These are phyloP conservation scores for Quercus agrifolia DNA, from an alignment of 306 rosid species.

Conservation along the genomic window DNA sequence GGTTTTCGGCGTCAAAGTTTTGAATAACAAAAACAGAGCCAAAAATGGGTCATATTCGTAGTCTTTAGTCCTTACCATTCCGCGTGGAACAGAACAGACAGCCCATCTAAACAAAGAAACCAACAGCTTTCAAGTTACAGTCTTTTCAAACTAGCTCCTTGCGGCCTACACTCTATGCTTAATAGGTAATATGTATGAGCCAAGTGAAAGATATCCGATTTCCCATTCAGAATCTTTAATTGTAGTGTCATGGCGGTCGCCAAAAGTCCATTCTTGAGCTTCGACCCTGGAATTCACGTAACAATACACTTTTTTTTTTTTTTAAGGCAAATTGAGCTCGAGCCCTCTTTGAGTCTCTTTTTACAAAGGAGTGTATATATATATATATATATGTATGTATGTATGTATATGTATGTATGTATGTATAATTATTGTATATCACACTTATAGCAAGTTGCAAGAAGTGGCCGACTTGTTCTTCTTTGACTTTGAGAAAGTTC, in stretches of 20 bases:
- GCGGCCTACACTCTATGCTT: background rate
- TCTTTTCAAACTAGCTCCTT: background rate
- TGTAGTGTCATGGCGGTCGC: background rate
- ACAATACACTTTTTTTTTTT: background rate
- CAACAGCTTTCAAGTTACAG: background rate
- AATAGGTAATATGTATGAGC: background rate
- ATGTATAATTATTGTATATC: no score
- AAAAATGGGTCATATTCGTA: no score
- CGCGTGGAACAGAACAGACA: background rate
- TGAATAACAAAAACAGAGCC: background rate
- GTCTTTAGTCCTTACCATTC: background rate
- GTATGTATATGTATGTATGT: no score
- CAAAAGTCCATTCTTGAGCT: background rate
- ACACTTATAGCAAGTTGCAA: background rate
- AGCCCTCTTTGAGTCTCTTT: no score
- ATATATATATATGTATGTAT: no score
- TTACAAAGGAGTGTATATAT: no score
- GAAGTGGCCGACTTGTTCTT: background rate
- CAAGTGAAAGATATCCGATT: no score
- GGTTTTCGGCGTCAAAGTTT: slow-evolving; percentile 8
- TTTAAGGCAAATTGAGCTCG: background rate
- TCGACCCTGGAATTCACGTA: background rate
- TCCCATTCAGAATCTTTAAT: background rate
- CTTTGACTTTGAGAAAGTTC: background rate
- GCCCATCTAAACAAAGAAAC: background rate